Conservation (phyloP, 768 basidiomycete genomes). For the Suillus placidus region DNA sequence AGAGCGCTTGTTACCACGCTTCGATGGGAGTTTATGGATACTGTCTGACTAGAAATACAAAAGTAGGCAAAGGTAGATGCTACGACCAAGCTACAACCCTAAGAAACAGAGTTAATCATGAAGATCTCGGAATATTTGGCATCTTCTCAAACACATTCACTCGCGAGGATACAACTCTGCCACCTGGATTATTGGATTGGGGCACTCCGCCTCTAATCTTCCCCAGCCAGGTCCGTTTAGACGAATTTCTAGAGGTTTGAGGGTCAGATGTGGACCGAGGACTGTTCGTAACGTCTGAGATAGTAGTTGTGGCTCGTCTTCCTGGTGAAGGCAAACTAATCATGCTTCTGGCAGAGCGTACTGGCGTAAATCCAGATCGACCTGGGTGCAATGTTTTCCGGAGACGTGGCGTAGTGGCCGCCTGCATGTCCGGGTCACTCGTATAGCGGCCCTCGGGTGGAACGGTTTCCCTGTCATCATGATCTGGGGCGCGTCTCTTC, state of each 20-base stretch:
- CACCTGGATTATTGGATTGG: constrained; percentile 16
- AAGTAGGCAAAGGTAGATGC: constrained; percentile 20
- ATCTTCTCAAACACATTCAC: constrained; percentile 21
- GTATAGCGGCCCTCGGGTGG: constrained; percentile 68
- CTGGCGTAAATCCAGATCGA: constrained; percentile 74
- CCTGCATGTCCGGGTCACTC: constrained; percentile 38
- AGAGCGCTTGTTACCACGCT: not conserved
- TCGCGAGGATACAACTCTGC: constrained; percentile 3
- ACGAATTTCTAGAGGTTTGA: constrained; percentile 37
- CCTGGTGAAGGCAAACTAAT: constrained; percentile 49
- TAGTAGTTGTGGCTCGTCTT: constrained; percentile 43
- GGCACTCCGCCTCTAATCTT: constrained; percentile 56
- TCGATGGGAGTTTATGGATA: not conserved
- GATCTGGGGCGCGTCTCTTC: constrained; percentile 78
- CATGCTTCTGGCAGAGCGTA: constrained; percentile 46
- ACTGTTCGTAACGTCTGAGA: constrained; percentile 70
- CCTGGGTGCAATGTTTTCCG: constrained; percentile 59
- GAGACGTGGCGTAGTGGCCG: constrained; percentile 58
- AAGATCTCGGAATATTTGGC: not conserved
- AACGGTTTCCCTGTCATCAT: constrained; percentile 64
- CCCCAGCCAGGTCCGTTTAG: constrained; percentile 71
- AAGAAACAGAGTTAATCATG: constrained; percentile 7
- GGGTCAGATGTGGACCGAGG: constrained; percentile 41
- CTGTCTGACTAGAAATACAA: constrained; percentile 12
- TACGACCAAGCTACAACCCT: constrained; percentile 17